Conservation (phyloP, 139 green algal species). For the Dunaliella primolecta region DNA sequence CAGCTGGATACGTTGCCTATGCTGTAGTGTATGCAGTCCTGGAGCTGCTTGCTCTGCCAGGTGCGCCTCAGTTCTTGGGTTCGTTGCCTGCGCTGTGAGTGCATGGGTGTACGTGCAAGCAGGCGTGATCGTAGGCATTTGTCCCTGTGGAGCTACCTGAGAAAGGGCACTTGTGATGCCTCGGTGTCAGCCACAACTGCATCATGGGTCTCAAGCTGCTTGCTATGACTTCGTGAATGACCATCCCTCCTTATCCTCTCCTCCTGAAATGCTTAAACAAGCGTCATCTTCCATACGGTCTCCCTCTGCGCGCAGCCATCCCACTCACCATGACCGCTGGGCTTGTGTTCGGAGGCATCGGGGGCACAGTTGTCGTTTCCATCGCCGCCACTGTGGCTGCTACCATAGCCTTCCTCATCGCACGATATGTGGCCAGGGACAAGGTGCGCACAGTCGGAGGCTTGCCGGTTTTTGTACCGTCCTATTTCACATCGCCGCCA, state of each 20-base stretch:
- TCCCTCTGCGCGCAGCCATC: constrained; percentile 57
- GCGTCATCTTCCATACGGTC: too few relatives aligned
- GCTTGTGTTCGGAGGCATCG: constrained; percentile 77
- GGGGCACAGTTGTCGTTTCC: constrained; percentile 74
- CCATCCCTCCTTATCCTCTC: neutral
- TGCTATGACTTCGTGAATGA: neutral
- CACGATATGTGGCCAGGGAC: constrained; percentile 84
- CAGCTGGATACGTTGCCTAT: constrained; percentile 67
- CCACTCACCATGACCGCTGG: constrained; percentile 89
- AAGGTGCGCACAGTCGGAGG: too few relatives aligned
- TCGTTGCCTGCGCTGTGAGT: neutral
- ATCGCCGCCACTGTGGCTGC: constrained; percentile 72
- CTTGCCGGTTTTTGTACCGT: too few relatives aligned
- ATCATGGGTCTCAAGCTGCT: neutral
- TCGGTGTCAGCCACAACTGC: neutral
- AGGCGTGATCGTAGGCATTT: neutral
- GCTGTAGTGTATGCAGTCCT: constrained; percentile 64
- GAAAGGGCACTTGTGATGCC: neutral
- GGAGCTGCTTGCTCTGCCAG: constrained; percentile 47
- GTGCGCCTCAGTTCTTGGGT: neutral
- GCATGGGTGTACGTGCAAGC: neutral
- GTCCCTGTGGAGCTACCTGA: neutral
- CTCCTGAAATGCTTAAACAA: too few relatives aligned
- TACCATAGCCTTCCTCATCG: constrained; percentile 88
- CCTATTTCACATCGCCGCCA: too few relatives aligned